phyloP scores from a whole-genome alignment of 2,329 filamentous ascomycete genomes.

The Diplodia corticola region DNA sequence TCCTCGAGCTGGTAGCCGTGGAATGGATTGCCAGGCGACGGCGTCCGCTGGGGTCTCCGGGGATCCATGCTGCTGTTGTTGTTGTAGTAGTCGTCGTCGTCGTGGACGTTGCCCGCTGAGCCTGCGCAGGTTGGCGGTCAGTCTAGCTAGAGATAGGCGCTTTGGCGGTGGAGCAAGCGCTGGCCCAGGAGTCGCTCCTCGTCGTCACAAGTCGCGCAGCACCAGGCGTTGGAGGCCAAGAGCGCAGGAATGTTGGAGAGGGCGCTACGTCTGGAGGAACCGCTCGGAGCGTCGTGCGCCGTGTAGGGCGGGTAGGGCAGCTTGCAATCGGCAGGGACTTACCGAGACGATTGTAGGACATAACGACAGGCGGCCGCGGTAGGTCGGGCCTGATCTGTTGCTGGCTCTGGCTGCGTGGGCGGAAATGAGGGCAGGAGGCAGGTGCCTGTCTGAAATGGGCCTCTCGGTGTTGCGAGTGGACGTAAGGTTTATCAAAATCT shows the following conservation, averaged over 20 bases:
- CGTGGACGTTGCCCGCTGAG: slow-evolving; percentile 20
- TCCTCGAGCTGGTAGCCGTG: slow-evolving; percentile 83
- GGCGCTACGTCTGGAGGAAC: slow-evolving; percentile 7
- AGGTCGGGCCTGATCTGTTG: slow-evolving; percentile 1
- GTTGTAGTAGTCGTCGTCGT: slow-evolving; percentile 27
- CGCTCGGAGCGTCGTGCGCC: not conserved
- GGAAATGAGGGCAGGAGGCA: slow-evolving; percentile 20
- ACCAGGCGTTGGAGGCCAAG: slow-evolving; percentile 4
- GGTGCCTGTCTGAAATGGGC: slow-evolving; percentile 8
- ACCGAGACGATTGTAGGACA: slow-evolving; percentile 55
- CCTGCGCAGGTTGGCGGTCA: slow-evolving; percentile 16
- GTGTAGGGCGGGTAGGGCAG: slow-evolving; percentile 39
- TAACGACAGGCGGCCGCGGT: slow-evolving; percentile 26
- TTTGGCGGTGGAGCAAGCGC: slow-evolving; percentile 10
- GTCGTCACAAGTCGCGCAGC: not conserved
- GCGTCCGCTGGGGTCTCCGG: slow-evolving; percentile 60
- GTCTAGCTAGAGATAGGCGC: slow-evolving; percentile 15
- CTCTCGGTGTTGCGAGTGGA: slow-evolving; percentile 3
- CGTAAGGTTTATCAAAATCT: slow-evolving; percentile 11
- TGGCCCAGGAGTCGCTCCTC: slow-evolving; percentile 6
- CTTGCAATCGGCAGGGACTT: slow-evolving; percentile 16
- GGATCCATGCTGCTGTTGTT: slow-evolving; percentile 50
- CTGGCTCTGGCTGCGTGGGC: slow-evolving; percentile 5
- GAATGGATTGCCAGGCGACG: slow-evolving; percentile 74
- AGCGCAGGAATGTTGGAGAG: not conserved